These are phyloP conservation scores for Lachancea kluyveri DNA, from an alignment of 805 yeast species.

Conservation along the genomic window DNA sequence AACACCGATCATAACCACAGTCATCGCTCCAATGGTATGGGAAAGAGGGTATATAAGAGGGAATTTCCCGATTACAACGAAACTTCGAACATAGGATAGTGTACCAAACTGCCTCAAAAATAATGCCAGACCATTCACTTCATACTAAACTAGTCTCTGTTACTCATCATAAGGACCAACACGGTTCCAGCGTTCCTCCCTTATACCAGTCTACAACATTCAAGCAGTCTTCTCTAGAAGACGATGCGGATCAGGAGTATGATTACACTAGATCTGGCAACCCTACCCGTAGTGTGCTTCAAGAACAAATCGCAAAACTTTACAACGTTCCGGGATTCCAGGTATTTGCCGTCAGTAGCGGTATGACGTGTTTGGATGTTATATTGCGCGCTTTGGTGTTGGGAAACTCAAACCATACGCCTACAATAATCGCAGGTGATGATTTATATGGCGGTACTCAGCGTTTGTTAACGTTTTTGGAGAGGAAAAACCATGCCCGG, in stretches of 20 bases:
- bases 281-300: constrained; percentile 81
- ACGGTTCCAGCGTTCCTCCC: constrained; percentile 80
- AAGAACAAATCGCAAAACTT: constrained; percentile 67
- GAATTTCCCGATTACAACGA: no score
- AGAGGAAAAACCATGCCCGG: constrained; percentile 54
- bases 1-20: no score
- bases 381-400: constrained; percentile 55
- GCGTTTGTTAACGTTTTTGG: constrained; percentile 69
- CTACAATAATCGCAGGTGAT: constrained; percentile 89
- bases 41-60: no score
- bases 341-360: constrained; percentile 78
- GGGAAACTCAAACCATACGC: constrained; percentile 30
- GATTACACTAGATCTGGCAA: constrained; percentile 91
- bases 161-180: constrained; percentile 48
- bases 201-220: constrained; percentile 93
- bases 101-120: no score
- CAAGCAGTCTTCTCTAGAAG: constrained; percentile 66
- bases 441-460: constrained; percentile 94
- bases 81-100: no score
- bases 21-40: no score
- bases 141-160: constrained; percentile 11
- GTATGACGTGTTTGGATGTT: constrained; percentile 91
- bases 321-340: constrained; percentile 60
- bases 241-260: constrained; percentile 45
- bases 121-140: constrained; percentile 6